These are phyloP conservation scores for Plasmodium billcollinsi DNA, from an alignment of 169 alveolate species.

Conservation along the genomic window DNA sequence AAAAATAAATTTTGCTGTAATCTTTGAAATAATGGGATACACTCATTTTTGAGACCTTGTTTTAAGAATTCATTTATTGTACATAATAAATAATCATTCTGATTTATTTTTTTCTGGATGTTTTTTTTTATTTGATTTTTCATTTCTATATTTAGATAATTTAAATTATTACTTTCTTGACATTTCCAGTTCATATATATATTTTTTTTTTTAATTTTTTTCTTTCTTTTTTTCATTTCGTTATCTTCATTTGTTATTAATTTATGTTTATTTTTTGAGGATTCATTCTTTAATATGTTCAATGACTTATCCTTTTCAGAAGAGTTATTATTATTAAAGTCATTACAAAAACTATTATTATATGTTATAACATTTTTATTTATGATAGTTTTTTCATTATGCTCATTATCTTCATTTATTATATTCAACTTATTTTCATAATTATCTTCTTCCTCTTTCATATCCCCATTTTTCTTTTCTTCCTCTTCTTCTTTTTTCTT, in stretches of 20 bases:
- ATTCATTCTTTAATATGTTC: too few relatives aligned
- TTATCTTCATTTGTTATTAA: background rate
- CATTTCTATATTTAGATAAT: background rate
- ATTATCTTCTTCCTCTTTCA: too few relatives aligned
- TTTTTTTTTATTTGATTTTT: slow-evolving; percentile 12
- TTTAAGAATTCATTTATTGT: slow-evolving; percentile 46
- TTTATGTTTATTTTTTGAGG: background rate
- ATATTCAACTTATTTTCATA: too few relatives aligned
- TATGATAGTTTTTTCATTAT: too few relatives aligned
- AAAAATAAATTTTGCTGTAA: slow-evolving; percentile 57
- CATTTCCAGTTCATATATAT: background rate
- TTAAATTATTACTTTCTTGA: background rate
- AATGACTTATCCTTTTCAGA: too few relatives aligned
- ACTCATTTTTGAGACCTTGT: slow-evolving; percentile 46
- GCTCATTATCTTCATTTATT: too few relatives aligned
- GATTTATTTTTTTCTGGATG: slow-evolving; percentile 28
- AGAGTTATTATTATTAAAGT: too few relatives aligned
- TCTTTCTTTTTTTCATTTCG: background rate
- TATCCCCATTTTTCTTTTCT: too few relatives aligned
- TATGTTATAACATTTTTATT: too few relatives aligned
- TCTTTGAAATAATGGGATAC: slow-evolving; percentile 65
- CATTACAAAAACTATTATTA: too few relatives aligned
- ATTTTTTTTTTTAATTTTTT: background rate
- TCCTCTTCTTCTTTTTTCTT: too few relatives aligned
- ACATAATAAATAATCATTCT: slow-evolving; percentile 36